A percentile compares a stretch with the other conserved stretches of the same genome.
These are phyloP conservation scores for Orbilia ellipsospora DNA, from an alignment of 2,329 filamentous ascomycete species.

Conservation along the genomic window DNA sequence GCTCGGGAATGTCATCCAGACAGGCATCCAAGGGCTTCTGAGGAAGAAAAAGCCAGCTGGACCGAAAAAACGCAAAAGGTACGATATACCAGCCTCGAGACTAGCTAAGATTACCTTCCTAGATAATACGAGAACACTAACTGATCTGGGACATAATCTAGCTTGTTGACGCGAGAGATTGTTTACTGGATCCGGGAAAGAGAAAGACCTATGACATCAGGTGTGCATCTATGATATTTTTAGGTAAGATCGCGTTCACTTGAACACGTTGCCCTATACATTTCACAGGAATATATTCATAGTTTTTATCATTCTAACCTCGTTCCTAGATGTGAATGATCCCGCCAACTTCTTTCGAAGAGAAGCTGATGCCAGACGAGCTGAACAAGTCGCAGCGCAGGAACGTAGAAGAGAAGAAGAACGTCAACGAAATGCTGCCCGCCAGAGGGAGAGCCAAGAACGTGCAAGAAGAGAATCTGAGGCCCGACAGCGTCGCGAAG, in stretches of 20 bases:
- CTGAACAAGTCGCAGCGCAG: constrained; percentile 8
- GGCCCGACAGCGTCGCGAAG: constrained; percentile 10
- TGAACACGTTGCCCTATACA: neutral
- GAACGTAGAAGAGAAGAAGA: constrained; percentile 35
- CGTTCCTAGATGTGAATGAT: constrained; percentile 23
- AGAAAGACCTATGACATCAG: constrained; percentile 28
- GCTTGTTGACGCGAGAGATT: constrained; percentile 16
- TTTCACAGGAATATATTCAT: too few species aligned
- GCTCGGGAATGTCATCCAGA: constrained; percentile 17
- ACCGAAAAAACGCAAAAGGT: constrained; percentile 15
- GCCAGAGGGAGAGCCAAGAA: constrained; percentile 14
- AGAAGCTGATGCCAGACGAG: constrained; percentile 14
- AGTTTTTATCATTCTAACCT: neutral
- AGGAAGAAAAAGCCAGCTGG: neutral
- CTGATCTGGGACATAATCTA: neutral
- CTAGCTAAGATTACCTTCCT: neutral
- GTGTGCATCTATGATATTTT: constrained; percentile 30
- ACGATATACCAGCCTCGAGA: neutral
- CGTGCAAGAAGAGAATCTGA: constrained; percentile 23
- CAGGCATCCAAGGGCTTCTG: constrained; percentile 1
- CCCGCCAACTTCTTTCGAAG: constrained; percentile 33
- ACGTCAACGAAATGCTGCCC: constrained; percentile 24
- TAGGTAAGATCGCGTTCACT: constrained; percentile 10
- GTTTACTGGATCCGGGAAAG: constrained; percentile 8
- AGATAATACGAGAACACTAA: neutral